Conservation (phyloP, 148 eudicot species). For the Euryodendron excelsum region DNA sequence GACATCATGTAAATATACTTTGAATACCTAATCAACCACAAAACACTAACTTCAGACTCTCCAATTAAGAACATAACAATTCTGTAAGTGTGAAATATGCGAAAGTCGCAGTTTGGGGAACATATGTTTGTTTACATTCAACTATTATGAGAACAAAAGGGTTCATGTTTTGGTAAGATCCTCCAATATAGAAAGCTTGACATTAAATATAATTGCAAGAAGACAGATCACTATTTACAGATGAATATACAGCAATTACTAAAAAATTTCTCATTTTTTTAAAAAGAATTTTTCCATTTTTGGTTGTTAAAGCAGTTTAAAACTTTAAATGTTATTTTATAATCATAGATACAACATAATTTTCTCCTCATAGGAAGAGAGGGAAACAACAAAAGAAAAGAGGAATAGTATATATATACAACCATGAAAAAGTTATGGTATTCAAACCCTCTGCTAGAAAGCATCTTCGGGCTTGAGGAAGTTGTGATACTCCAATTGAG, state of each 20-base stretch:
- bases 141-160: too few relatives aligned
- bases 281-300: neutral
- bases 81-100: too few relatives aligned
- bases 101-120: too few relatives aligned
- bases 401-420: neutral
- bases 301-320: slow-evolving; percentile 3
- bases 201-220: neutral
- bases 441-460: slow-evolving; percentile 30
- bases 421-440: neutral
- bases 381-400: neutral
- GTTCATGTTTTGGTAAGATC: too few relatives aligned
- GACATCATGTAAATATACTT: too few relatives aligned
- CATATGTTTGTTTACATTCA: too few relatives aligned
- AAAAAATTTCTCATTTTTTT: neutral
- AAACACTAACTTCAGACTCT: too few relatives aligned
- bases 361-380: neutral
- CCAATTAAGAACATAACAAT: too few relatives aligned
- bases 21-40: too few relatives aligned
- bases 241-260: too few relatives aligned
- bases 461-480: slow-evolving; percentile 84
- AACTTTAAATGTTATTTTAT: neutral
- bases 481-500: slow-evolving; percentile 82
- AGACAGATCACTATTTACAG: neutral
- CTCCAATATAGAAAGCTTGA: too few relatives aligned
- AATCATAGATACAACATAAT: neutral